Evolutionary conservation across 352 stramenopile species (phyloP), one percentile per base, ranked within the genome.

Genomic region (Phytophthora constricta): DNA sequence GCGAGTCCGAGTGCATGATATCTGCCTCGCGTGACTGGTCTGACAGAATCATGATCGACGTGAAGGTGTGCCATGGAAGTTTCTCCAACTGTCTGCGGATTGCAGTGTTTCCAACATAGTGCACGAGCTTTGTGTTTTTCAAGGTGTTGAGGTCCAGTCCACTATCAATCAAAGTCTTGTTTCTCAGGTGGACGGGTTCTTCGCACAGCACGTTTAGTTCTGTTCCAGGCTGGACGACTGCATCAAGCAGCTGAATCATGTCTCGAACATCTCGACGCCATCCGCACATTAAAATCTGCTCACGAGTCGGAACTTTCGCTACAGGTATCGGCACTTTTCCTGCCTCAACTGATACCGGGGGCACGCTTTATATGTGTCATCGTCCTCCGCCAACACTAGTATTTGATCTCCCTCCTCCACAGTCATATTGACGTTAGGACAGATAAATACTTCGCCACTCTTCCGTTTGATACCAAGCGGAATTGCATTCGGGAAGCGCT

Each of bases 211-310:
- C 87, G 54, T 95, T 82, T 1, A 97, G 56, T 39, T 96, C 85
- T 1, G 79, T 93, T 23, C 68, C 77, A 5, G 70, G 69, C 1
- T 71, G 43, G 4, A 95, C 87, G 11, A 95, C 62, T 17, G 83
- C 77, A 64, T 97, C 87, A 2, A 97, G 80, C 19, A 95, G 52
- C 27, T 80, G 69, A 46, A 97, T 93, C 79, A 97, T 96, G 52
- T 97, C 90, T 20, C 89, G 86, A 49, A 97, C 91, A 64, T 97
- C 90, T 41, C 91, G 84, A 37, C 90, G 85, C 91, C 89, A 97
- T 2, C 91, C 91, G 43, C 86, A 96, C 72, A 97, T 91, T 23
- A 97, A 61, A 58, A 96, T 91, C 17, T 74, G 74, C 47, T 97
- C 89, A 13, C 70, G 61, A n/a, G 57, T 47, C 0, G 27, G 26